These are phyloP conservation scores for Penicillium pulvis DNA, from an alignment of 495 filamentous ascomycete genomes.

Conservation along the genomic window DNA sequence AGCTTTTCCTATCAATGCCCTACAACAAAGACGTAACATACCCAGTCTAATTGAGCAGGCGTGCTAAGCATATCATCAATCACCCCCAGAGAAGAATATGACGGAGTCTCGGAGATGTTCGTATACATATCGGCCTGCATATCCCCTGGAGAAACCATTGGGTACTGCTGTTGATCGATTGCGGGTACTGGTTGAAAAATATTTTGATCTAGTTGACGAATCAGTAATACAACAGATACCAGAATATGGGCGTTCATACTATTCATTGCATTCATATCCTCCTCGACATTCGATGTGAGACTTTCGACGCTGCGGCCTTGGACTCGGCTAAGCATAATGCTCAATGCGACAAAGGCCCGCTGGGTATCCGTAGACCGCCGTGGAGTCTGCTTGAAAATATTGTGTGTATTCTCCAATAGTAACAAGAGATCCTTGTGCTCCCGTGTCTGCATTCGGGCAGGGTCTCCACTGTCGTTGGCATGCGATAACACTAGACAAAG, in stretches of 20 bases:
- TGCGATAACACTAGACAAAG: constrained; percentile 71
- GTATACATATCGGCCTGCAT: constrained; percentile 6
- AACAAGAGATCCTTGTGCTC: constrained; percentile 63
- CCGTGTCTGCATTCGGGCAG: constrained; percentile 8
- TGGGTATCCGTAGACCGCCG: constrained; percentile 76
- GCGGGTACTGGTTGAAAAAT: not conserved
- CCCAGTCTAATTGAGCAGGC: constrained; percentile 70
- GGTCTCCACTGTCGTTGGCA: constrained; percentile 17
- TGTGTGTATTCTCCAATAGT: constrained; percentile 65
- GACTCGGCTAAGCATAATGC: constrained; percentile 75
- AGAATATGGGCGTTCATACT: constrained; percentile 25
- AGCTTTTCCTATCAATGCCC: not conserved
- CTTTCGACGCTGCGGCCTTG: constrained; percentile 31
- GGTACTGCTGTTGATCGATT: constrained; percentile 16
- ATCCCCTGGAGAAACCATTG: constrained; percentile 4
- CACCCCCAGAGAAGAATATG: constrained; percentile 45
- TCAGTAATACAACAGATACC: not conserved
- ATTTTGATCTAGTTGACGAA: not conserved
- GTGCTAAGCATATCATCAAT: constrained; percentile 58
- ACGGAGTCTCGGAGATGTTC: constrained; percentile 7
- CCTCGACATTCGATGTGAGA: constrained; percentile 30
- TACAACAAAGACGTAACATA: constrained; percentile 28
- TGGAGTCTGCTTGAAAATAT: constrained; percentile 69
- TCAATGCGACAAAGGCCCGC: constrained; percentile 71
- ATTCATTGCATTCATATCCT: not conserved